Evolutionary conservation across 208 protist species (phyloP).

Genomic region (Trypanosomatidae sp.): DNA sequence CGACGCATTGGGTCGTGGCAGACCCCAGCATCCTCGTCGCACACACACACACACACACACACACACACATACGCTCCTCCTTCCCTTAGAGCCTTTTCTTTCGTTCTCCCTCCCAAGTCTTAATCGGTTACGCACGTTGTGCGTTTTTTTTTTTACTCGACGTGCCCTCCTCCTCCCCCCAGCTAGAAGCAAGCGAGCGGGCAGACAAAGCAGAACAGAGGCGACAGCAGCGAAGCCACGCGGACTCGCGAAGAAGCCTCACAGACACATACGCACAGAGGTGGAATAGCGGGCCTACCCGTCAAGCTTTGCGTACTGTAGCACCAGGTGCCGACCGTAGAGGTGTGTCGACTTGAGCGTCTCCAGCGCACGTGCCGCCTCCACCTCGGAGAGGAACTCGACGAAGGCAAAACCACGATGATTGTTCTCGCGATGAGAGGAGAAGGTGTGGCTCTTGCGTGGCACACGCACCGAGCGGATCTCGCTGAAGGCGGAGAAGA

Average conservation of each 20-base stretch:
- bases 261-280: background rate
- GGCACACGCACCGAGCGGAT: slow-evolving; percentile 97
- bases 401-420: slow-evolving; percentile 98
- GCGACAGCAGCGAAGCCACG: background rate
- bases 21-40: too few relatives aligned
- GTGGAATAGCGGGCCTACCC: slow-evolving; percentile 7
- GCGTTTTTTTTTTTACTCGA: background rate
- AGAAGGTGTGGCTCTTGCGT: slow-evolving; percentile 90
- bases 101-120: background rate
- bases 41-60: background rate
- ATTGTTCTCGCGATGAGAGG: slow-evolving; percentile 81
- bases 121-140: background rate
- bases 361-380: slow-evolving; percentile 94
- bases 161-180: background rate
- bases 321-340: slow-evolving; percentile 97
- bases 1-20: too few relatives aligned
- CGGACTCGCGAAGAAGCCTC: background rate
- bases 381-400: slow-evolving; percentile 96
- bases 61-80: background rate
- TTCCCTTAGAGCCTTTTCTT: background rate
- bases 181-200: background rate
- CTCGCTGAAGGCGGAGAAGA: slow-evolving; percentile 96
- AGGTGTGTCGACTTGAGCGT: slow-evolving; percentile 95
- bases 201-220: background rate
- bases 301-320: slow-evolving; percentile 96